Evolutionary conservation across 2,329 filamentous ascomycete species (phyloP), one percentile per base, ranked within the genome.

Genomic region (Aspergillus ibericus): DNA sequence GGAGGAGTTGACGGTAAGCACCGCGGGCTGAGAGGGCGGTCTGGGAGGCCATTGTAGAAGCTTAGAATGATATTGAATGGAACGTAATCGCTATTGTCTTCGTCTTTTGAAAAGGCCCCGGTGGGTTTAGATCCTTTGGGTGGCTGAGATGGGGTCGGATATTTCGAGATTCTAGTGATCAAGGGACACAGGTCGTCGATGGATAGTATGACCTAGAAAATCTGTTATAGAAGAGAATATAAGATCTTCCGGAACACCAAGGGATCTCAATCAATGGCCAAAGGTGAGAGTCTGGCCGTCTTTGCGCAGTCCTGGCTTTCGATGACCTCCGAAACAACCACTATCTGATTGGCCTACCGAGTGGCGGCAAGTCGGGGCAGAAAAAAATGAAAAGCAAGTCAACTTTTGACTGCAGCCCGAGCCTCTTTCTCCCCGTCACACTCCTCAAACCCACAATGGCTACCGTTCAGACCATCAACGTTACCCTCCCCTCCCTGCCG

Each of bases 1-100:
- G 92, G 67, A 96, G 82, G 42, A 98, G 80, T 66, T 89, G 83
- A 70, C 92, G 83, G 78, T 97, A 98, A 36, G 91, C 92, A 70
- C 84, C 81, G 56, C 92, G 79, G 15, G 91, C 90, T 81, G 92
- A 68, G 6, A 69, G 38, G 5, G 64, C 57, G 46, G 68, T 86
- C 52, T 68, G 61, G 25, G 68, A 68, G 49, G 66, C 56, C 70
- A 74, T 67, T 36, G 34, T 59, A 53, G 47, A 42, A 20, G 48
- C 4, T 16, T 8, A 5, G 16, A 32, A 5, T 36, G 20, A 29
- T 16, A 22, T 40, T 42, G 16, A 57, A 44, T 5, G 20, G 18
- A 22, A 10, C 13, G 20, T 42, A 20, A 3, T 7, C 5, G 10
- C 38, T 42, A 12, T 42, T 42, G 7, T 12, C 18, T 10, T 32